phyloP scores from a whole-genome alignment of 108 stramenopile species.

The Stephanodiscus triporus region DNA sequence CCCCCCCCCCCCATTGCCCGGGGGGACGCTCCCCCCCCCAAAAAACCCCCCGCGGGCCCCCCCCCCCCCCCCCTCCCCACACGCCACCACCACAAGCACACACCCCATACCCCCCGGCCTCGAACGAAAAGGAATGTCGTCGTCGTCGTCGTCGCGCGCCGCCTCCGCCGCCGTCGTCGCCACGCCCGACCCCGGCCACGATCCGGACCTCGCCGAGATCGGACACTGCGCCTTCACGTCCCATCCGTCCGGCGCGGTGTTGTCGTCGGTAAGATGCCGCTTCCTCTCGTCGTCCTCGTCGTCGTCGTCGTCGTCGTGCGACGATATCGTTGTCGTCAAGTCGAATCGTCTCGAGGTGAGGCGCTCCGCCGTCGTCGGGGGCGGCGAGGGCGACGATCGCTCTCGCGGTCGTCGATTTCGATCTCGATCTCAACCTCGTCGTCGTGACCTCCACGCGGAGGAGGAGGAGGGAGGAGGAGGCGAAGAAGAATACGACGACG shows the following conservation, averaged over 20 bases:
- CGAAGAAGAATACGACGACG: neutral
- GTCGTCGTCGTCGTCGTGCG: neutral
- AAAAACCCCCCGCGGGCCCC: too few relatives aligned
- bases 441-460: too few relatives aligned
- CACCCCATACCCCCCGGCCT: too few relatives aligned
- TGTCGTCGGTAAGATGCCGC: constrained; percentile 58
- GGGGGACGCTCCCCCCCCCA: too few relatives aligned
- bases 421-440: too few relatives aligned
- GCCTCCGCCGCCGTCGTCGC: neutral
- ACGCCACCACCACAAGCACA: too few relatives aligned
- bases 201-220: constrained; percentile 39
- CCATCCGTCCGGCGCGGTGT: constrained; percentile 73
- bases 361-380: constrained; percentile 2
- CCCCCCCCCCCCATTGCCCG: too few relatives aligned
- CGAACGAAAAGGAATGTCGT: neutral
- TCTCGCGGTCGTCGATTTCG: too few relatives aligned
- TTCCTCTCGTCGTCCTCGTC: constrained; percentile 43
- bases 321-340: constrained; percentile 73
- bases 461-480: constrained; percentile 13
- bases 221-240: constrained; percentile 79
- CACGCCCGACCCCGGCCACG: neutral
- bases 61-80: too few relatives aligned
- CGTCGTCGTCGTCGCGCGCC: neutral
- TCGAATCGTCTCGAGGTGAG: constrained; percentile 65
- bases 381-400: too few relatives aligned